phyloP scores from a whole-genome alignment of 495 filamentous ascomycete species.

The Bathelium albidoporum region DNA sequence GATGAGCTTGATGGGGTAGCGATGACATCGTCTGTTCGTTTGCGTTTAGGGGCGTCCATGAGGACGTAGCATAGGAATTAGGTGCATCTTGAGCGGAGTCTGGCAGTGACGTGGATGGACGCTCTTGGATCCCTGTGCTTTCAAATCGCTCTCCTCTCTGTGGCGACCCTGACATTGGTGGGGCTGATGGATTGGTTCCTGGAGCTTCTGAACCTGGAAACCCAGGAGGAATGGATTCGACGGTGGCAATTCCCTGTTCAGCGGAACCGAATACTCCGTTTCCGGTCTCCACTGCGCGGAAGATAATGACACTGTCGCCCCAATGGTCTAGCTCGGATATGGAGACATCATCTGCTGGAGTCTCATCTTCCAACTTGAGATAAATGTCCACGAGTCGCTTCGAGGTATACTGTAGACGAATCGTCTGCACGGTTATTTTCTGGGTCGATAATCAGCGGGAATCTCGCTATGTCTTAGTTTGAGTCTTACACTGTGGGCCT shows the following conservation, averaged over 20 bases:
- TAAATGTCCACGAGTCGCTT: conserved; percentile 13
- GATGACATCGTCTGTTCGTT: background rate
- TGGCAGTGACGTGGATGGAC: background rate
- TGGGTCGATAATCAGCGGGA: conserved; percentile 11
- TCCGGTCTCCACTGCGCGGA: conserved; percentile 22
- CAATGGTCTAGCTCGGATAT: conserved; percentile 21
- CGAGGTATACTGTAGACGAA: conserved; percentile 21
- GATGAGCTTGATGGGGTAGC: background rate
- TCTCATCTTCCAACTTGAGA: conserved; percentile 6
- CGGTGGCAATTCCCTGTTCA: background rate
- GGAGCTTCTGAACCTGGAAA: background rate
- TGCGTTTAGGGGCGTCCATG: background rate
- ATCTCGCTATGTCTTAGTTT: background rate
- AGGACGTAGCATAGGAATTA: background rate
- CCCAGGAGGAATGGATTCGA: background rate
- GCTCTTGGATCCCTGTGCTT: background rate
- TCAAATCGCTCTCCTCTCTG: background rate
- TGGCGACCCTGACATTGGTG: background rate
- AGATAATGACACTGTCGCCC: conserved; percentile 25
- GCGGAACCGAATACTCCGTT: background rate
- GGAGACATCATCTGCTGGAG: conserved; percentile 4
- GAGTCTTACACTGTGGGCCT: conserved; percentile 24
- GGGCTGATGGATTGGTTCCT: background rate
- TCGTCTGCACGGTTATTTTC: conserved; percentile 27
- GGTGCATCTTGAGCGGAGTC: background rate